Base-by-base conservation (phyloP, 2,329 filamentous ascomycete genomes). In the Beauveria caledonica region DNA sequence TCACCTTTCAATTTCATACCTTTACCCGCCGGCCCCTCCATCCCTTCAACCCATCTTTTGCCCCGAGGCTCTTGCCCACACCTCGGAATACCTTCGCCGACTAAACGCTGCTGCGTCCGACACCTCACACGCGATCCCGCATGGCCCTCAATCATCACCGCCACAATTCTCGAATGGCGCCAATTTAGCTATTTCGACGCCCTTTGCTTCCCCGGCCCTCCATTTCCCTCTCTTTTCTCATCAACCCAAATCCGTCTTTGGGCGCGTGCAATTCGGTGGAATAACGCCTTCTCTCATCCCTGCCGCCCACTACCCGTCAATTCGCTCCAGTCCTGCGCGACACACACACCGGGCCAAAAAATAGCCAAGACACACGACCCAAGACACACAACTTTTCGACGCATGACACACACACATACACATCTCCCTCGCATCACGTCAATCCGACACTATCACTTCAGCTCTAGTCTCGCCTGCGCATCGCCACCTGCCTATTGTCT, bases 101-200 rank as follows among this genome's bases (percentile, higher is more conserved):
- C 54, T n/a, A 57, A 23, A 39, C 27, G 19, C 54, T 46, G 27
- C 54, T 11, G 19, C 54, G 42, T 33, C 44, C 42, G 13, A 29
- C 19, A 40, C 45, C 29, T 27, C 27, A 46, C 54, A 39, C 44
- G 54, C 54, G 54, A 49, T 46, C 44, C 15, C 54, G 23, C 29
- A 58, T 58, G 54, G 54, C 54, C 45, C 54, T 17, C 8, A 44
- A 49, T 11, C 54, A 49, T 9, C 45, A 58, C 44, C 19, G 33
- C 54, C 25, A 10, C 44, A 58, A 49, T 39, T 57, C 54, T 48
- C 45, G 45, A 29, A 58, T 49, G 54, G 54, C 54, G 54, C 33
- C 54, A 49, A 49, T 58, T 11, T 58, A 58, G 54, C 33, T 10
- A 27, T 8, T 10, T 11, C 44, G 45, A 49, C 45, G 19, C 8